phyloP scores from a whole-genome alignment of 352 stramenopile species.

The Pilasporangium apinafurcum region DNA sequence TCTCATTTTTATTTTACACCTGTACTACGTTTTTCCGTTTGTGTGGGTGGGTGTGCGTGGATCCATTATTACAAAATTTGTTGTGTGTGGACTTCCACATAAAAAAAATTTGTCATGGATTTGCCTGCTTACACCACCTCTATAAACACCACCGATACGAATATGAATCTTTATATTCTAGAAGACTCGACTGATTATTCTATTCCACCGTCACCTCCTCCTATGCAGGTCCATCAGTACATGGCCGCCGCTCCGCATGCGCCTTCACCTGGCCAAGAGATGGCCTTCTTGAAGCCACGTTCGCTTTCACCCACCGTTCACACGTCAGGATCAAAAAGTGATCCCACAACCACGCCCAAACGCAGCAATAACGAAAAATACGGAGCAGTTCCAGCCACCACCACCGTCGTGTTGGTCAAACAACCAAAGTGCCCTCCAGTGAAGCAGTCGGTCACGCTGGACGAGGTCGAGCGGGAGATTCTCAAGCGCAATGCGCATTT shows the following conservation, averaged over 20 bases:
- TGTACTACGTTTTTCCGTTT: too few species aligned
- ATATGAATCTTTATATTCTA: too few species aligned
- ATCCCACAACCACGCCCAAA: neutral
- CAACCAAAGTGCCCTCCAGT: conserved; percentile 2
- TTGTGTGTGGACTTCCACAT: too few species aligned
- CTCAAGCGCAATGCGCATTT: conserved; percentile 30
- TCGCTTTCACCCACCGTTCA: too few species aligned
- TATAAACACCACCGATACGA: too few species aligned
- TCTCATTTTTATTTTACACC: too few species aligned
- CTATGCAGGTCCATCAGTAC: conserved; percentile 11
- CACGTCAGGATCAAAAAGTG: too few species aligned
- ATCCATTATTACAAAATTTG: too few species aligned
- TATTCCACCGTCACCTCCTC: conserved; percentile 23
- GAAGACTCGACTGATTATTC: conserved; percentile 8
- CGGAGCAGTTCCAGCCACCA: neutral
- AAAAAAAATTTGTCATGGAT: too few species aligned
- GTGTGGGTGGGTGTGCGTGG: too few species aligned
- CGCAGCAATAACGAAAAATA: neutral
- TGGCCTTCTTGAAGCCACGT: conserved; percentile 10
- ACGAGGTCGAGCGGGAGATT: conserved; percentile 55
- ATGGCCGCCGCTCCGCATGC: conserved; percentile 23
- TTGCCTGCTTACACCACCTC: too few species aligned
- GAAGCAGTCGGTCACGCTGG: conserved; percentile 40
- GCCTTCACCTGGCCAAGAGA: conserved; percentile 26
- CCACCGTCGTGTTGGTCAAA: neutral